These are phyloP conservation scores for Ophiostoma piceae DNA, from an alignment of 2,329 filamentous ascomycete genomes.

Conservation along the genomic window DNA sequence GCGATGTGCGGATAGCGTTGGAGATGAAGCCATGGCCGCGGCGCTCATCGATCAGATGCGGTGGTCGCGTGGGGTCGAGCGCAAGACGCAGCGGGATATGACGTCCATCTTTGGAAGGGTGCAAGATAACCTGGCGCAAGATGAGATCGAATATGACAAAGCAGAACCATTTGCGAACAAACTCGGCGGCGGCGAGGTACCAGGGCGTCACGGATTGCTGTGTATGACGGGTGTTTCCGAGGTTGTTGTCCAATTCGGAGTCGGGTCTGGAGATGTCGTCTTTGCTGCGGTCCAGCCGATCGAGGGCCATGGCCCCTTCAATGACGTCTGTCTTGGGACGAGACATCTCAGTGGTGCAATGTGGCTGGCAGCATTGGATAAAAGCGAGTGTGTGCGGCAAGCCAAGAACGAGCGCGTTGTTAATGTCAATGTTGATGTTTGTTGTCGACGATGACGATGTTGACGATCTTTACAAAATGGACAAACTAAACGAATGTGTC, in stretches of 20 bases:
- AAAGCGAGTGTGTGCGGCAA: background rate
- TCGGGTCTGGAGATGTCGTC: conserved; percentile 1
- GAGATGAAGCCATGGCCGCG: conserved; percentile 50
- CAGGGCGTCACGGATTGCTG: background rate
- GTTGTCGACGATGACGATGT: background rate
- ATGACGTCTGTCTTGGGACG: background rate
- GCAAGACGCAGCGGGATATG: conserved; percentile 34
- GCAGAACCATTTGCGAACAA: conserved; percentile 34
- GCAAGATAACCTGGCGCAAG: conserved; percentile 28
- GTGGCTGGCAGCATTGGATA: conserved; percentile 1
- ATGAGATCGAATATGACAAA: conserved; percentile 41
- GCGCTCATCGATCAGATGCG: conserved; percentile 43
- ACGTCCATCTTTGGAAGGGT: conserved; percentile 31
- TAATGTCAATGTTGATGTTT: background rate
- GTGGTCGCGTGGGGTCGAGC: conserved; percentile 31
- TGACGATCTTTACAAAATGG: background rate
- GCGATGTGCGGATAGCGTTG: conserved; percentile 70
- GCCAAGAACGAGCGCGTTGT: background rate
- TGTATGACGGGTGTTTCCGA: background rate
- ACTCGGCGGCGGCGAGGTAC: background rate
- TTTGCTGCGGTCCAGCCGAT: background rate
- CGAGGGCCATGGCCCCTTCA: background rate
- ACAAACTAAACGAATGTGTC: conserved; percentile 6
- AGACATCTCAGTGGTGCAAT: background rate
- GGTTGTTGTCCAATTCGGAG: background rate